Base-by-base conservation (phyloP, 1,284 basidiomycete genomes). In the Cutaneotrichosporon cutaneum region DNA sequence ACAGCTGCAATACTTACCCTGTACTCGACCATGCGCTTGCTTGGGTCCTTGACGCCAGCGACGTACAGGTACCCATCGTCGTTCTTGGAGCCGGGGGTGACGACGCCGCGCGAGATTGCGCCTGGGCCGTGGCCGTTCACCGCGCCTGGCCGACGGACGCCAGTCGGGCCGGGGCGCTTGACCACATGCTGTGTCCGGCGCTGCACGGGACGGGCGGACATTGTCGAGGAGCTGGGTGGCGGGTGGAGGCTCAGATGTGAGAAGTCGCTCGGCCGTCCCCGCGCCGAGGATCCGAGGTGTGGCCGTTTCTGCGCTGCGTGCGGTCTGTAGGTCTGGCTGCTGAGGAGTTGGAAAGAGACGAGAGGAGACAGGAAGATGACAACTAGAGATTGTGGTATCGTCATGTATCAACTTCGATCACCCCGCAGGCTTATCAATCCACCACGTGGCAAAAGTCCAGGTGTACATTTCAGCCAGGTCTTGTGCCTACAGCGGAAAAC, bases 21-120 rank as follows among this genome's bases (percentile, higher is more conserved):
- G 58, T 64, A 78, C 64, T 79, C 77, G 18, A 71, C 60, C 16
- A 79, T 67, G n/a, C 73, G 61, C 56, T 78, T 76, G 54, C 69
- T 74, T 1, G 72, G 60, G 63, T 79, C 77, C 36, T 67, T 66
- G 16, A 79, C 73, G 9, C 77, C 77, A 0, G 75, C 73, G 2
- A 75, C 69, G 59, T 77, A 79, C 30, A 78, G 65, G 61, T 75
- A 77, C 27, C 73, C 72, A 44, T 70, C 63, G 39, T 76, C 76
- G 14, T 47, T 51, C 33, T 59, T 61, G 2, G 65, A 59, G n/a
- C 59, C 56, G 5, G 61, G 59, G 7, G 58, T 58, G 14, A 21
- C 48, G n/a, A 26, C 47, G 10, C 56, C 59, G 16, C 65, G 39
- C 8, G 61, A 32, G 44, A 60, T 60, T 8, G 62, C 62, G 8